Base-by-base conservation (phyloP, 352 stramenopile species). In the Pythium brachiatum region DNA sequence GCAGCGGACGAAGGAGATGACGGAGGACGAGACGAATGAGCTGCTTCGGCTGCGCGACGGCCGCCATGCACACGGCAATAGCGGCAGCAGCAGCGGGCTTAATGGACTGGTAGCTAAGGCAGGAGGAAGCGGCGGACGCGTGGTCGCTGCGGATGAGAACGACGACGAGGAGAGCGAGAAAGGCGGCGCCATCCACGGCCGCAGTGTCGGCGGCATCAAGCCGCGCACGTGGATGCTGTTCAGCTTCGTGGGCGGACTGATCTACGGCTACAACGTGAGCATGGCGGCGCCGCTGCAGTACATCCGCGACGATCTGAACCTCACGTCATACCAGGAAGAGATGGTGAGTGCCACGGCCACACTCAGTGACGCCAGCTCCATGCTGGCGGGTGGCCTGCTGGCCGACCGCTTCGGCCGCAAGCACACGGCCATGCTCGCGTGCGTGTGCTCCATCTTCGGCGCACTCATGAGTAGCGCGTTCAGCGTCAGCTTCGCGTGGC, bases 251-350 rank as follows among this genome's bases (percentile, higher is more conserved):
- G 84, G 84, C 29, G 84, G 86, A 0, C 80, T 95, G 62, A 92
- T 95, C 57, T 95, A 95, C 70, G 86, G 86, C 52, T 93, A 95
- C 76, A 95, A 95, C 69, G 86, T 95, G 32, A 74, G 86, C 48
- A 64, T 95, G 57, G 86, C 81, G 11, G 81, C 86, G 32, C 79
- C 85, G 36, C 69, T 95, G 54, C 83, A 91, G 57, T 95, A 95
- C 67, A 88, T 95, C 53, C 73, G 79, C 21, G 81, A 92, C 59
- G 75, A 88, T 51, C 65, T 95, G 8, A 34, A 73, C 26, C 74
- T 95, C 48, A 76, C 81, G n/a, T 73, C 84, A 18, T 76, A 67
- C 23, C 62, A 94, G 48, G 69, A 92, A 53, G 86, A 95, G 50
- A 72, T 81, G 20, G 69, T 92, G n/a, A 94, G 84, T 50, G 86